Evolutionary conservation across 2,329 filamentous ascomycete genomes (phyloP).

Genomic region (Calonectria honghensis): DNA sequence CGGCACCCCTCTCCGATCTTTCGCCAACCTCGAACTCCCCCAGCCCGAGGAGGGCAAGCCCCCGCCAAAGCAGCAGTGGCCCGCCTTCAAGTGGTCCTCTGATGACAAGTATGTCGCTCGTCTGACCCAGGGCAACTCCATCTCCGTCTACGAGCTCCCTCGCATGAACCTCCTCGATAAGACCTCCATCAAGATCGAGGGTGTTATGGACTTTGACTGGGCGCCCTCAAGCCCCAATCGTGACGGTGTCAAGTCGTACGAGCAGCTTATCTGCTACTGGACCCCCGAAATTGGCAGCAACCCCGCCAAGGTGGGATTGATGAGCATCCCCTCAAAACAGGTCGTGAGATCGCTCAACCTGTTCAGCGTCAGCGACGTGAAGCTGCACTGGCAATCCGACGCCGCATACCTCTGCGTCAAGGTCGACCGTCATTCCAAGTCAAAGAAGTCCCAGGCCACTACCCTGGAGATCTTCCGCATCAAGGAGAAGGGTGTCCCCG

Average conservation of each 20-base stretch:
- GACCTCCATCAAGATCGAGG: constrained; percentile 95
- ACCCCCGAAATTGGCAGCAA: constrained; percentile 98
- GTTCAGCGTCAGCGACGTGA: constrained; percentile 98
- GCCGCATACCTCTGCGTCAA: constrained; percentile 97
- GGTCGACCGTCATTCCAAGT: constrained; percentile 98
- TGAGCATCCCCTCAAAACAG: constrained; percentile 97
- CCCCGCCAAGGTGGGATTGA: constrained; percentile 96
- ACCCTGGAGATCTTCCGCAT: constrained; percentile 99
- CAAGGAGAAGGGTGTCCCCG: constrained; percentile 96
- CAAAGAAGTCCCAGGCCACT: constrained; percentile 97
- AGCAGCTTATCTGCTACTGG: constrained; percentile 99
- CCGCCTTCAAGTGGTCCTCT: constrained; percentile 99
- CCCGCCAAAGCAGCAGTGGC: constrained; percentile 94
- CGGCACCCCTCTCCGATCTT: constrained; percentile 91
- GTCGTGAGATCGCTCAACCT: constrained; percentile 95
- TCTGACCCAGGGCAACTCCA: constrained; percentile 89
- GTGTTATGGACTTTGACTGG: constrained; percentile 99
- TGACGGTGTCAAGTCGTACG: constrained; percentile 91
- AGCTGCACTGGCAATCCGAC: constrained; percentile 99
- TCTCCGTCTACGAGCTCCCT: constrained; percentile 93
- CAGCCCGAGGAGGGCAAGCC: constrained; percentile 76
- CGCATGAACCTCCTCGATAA: constrained; percentile 94
- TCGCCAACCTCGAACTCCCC: constrained; percentile 90
- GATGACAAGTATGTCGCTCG: constrained; percentile 98
- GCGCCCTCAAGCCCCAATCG: constrained; percentile 88